Evolutionary conservation across 345 rosid genomes (phyloP), one percentile per base, ranked within the genome.

Genomic region (Kernera saxatilis): DNA sequence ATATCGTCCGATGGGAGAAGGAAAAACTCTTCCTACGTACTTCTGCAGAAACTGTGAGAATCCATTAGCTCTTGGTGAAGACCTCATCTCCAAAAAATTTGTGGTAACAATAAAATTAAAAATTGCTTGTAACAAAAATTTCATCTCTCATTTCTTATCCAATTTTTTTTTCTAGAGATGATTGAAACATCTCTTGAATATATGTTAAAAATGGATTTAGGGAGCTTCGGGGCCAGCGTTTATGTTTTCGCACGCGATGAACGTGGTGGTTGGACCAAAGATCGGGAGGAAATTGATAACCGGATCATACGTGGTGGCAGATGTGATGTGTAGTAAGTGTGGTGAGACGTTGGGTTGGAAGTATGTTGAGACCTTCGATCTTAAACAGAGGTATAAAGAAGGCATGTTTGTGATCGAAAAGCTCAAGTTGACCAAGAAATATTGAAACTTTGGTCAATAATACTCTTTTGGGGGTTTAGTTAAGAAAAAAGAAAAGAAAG

Each of bases 291-390:
- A 80, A 43, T 69, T 90, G 45, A 14, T 84, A 58, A 86, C 96
- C 0, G 93, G 96, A 35, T 88, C 89, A 64, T 92, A 88, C 80
- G 84, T 92, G 0, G 96, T 90, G 62, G 91, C 91, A 11, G 96
- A 88, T 74, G 77, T 88, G 61, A 60, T 67, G 39, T 90, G 96
- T 48, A 79, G 77, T 1, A 87, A 90, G 70, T 90, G 96, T 80
- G 82, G 67, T 7, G 79, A 84, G 73, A 80, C 77, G 55, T 78
- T 90, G 75, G 96, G 96, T 7, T 90, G 96, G 96, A 90, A 87
- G 71, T 90, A 88, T 35, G 87, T 83, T 68, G 83, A 88, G 80
- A 92, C 96, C 22, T 88, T 79, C 2, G 87, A 81, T 62, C 81
- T 78, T 5, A 69, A 71, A 0, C 93, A 87, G 74, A 90, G 81